Evolutionary conservation across 2,329 filamentous ascomycete species (phyloP).

Genomic region (Akanthomyces dipterigenus): DNA sequence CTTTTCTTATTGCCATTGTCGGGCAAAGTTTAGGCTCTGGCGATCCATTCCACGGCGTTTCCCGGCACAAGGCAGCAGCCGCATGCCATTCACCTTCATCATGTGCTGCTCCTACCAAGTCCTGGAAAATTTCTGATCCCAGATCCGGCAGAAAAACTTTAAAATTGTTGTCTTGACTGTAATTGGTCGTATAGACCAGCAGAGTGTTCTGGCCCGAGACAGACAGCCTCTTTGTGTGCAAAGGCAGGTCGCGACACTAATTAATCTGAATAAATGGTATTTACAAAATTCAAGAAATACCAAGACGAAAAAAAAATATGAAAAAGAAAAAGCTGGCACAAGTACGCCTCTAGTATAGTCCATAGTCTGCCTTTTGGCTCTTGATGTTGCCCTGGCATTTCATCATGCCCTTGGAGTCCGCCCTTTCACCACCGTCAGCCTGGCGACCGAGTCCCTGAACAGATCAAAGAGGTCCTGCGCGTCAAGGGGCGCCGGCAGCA

Average conservation of each 20-base stretch:
- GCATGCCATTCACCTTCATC: background rate
- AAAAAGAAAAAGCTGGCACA: background rate
- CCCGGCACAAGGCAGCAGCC: background rate
- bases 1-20: background rate
- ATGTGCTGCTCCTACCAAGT: background rate
- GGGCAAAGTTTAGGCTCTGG: background rate
- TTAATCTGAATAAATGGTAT: background rate
- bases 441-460: conserved; percentile 23
- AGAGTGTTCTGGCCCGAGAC: background rate
- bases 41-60: background rate
- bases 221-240: background rate
- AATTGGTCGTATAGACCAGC: too few species aligned
- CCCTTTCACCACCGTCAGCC: conserved; percentile 23
- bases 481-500: conserved; percentile 16
- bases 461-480: conserved; percentile 31
- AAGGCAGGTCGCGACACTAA: background rate
- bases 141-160: background rate
- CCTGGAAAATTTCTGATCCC: background rate
- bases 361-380: conserved; percentile 19
- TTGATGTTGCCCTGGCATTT: conserved; percentile 20
- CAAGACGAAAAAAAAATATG: background rate
- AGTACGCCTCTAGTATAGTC: conserved; percentile 16
- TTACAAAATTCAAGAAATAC: background rate
- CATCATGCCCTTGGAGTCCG: conserved; percentile 30
- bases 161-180: background rate